Evolutionary conservation across 176 grass and related monocot genomes (phyloP).

Genomic region (Leersia perrieri): DNA sequence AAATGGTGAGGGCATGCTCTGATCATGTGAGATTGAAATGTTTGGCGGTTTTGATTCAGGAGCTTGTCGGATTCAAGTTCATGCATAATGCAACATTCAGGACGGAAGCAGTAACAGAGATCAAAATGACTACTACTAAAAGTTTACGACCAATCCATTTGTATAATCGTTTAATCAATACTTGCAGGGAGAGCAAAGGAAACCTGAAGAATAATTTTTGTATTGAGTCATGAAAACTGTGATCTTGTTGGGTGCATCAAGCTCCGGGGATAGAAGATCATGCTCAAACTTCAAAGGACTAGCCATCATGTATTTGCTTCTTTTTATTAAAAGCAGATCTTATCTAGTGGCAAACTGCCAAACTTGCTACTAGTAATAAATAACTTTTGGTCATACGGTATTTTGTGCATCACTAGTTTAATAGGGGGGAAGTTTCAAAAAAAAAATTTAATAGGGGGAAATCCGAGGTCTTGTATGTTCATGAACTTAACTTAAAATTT

Average conservation of each 20-base stretch:
- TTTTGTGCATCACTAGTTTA: background rate
- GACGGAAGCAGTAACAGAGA: background rate
- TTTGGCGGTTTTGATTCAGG: slow-evolving; percentile 21
- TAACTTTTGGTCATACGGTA: background rate
- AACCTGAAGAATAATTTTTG: background rate
- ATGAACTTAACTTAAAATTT: too few species aligned
- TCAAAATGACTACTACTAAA: background rate
- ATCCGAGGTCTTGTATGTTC: background rate
- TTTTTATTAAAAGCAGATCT: background rate
- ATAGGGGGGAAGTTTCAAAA: too few species aligned
- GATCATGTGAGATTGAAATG: slow-evolving; percentile 32
- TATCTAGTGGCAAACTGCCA: background rate
- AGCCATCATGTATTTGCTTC: background rate
- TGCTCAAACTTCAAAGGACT: background rate
- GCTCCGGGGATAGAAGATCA: background rate
- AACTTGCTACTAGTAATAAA: background rate
- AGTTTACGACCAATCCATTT: background rate
- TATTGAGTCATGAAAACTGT: background rate
- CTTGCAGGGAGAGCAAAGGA: background rate
- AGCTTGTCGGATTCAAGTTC: background rate
- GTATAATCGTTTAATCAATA: background rate
- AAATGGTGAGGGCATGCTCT: slow-evolving; percentile 19
- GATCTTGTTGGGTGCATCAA: background rate
- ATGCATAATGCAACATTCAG: background rate
- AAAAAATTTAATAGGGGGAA: too few species aligned